These are phyloP conservation scores for Arachnomyces sp. DNA, from an alignment of 2,329 filamentous ascomycete species.

Conservation along the genomic window DNA sequence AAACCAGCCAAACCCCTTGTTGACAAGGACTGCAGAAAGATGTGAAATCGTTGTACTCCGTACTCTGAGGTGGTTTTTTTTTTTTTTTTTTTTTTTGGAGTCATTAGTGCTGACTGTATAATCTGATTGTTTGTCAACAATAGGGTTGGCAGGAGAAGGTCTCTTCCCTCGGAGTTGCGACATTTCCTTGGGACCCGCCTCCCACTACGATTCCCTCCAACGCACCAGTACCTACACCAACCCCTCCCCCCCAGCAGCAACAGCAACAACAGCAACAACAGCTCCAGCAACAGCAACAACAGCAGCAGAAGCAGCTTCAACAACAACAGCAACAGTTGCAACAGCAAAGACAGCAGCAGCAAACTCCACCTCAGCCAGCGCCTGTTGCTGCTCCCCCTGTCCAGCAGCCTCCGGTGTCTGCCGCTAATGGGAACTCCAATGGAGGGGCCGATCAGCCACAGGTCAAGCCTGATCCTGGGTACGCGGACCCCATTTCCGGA, in stretches of 20 bases:
- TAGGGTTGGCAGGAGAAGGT: constrained; percentile 95
- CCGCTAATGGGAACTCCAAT: constrained; percentile 11
- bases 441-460: constrained; percentile 23
- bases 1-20: constrained; percentile 7
- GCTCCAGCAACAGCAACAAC: constrained; percentile 21
- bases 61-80: too few relatives aligned
- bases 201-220: constrained; percentile 35
- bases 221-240: constrained; percentile 33
- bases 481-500: constrained; percentile 30
- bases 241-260: constrained; percentile 31
- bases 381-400: constrained; percentile 25
- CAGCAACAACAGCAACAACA: constrained; percentile 28
- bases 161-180: constrained; percentile 72
- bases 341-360: constrained; percentile 20
- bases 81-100: background rate
- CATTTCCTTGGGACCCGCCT: constrained; percentile 92
- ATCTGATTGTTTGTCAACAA: background rate
- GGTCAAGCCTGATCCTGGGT: constrained; percentile 48
- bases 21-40: too few relatives aligned
- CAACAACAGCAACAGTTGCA: constrained; percentile 20
- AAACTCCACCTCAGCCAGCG: constrained; percentile 29
- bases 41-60: too few relatives aligned
- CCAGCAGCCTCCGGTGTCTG: constrained; percentile 19
- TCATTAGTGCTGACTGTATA: too few relatives aligned
- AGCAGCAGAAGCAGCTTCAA: constrained; percentile 31